Base-by-base conservation (phyloP, 179 eudicot species). In the Spergularia azorica region DNA sequence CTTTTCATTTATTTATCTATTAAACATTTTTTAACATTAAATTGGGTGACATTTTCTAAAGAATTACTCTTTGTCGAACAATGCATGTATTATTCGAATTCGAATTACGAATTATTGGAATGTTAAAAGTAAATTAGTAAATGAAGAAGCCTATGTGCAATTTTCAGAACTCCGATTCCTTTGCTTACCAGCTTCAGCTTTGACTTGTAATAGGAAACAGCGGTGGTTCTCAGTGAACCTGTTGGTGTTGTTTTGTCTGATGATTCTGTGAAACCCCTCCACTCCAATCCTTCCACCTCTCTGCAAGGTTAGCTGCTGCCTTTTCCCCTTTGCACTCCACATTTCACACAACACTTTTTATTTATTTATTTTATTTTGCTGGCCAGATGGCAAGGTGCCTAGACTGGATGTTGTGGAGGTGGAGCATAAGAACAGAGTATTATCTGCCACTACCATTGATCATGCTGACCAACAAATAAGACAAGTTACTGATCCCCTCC, bases 231-330 rank as follows among this genome's bases (percentile, higher is more conserved):
- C 16, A 88, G 87, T 69, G 95, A 86, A 72, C 93, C 92, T 67
- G 74, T 82, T 70, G 93, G 93, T 18, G 58, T 86, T 15, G 83
- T 90, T 71, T 88, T 85, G 80, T 59, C 86, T 6, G 87, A 88
- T 17, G 78, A 83, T 66, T 81, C 82, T 57, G 51, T 58, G 63
- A 13, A 66, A 14, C 75, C 89, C 66, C 68, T 57, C 1, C 32
- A 50, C 32, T 59, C 61, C 14, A 67, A 80, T 71, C 70, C 75
- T 5, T 58, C 76, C 17, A 46, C 2, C 7, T 7, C 73, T 21
- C 12, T 46, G 38, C 67, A 76, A 76, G 79, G 79, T 76, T 48
- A 68, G 72, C 32, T 57, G 11, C 11, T 11, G 20, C 57, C 5
- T 54, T 43, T 41, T 26, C n/a, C n/a, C n/a, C 32, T 38, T 60